Base-by-base conservation (phyloP, 306 rosid species). In the Myrica gale region DNA sequence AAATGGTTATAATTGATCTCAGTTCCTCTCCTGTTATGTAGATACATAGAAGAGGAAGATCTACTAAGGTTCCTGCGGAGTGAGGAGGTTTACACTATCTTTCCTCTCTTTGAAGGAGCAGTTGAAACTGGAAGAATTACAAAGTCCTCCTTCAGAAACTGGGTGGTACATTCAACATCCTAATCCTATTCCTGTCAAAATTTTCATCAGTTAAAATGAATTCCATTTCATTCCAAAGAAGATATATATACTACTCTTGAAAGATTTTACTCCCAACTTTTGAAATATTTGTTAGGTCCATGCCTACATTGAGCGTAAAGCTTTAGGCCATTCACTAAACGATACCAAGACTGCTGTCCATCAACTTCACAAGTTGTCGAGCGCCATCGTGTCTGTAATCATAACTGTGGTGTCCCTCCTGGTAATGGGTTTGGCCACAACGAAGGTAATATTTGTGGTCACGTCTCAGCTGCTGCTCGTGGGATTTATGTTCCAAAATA, bases 401-500 rank as follows among this genome's bases (percentile, higher is more conserved):
- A 83, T 83, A 67, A 77, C 75, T 3, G 85, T 86, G 45, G 77
- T 83, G 23, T 80, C 76, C 20, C 83, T 86, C 7, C 77, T 86
- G 11, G 89, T 86, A 17, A 79, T 83, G 75, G 89, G 89, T 10
- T 68, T 86, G 54, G 89, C 89, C 73, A 86, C 87, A 17, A 83
- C 85, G 5, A 86, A 86, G 83, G 87, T 86, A n/a, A 53, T 86
- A 63, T 78, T 86, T 19, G 87, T 86, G 15, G 85, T 86, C 15
- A 86, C 87, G 7, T 86, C 89, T 55, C 89, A 86, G 68, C 79
- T 86, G 1, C 85, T 86, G 11, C 81, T 86, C 0, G 89, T 86
- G 5, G 89, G 87, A 1, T 86, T 86, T 78, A 86, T 86, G 89
- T 86, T 86, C 69, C 89, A 83, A 79, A 86, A 86, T 80, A 86